Conservation (phyloP, 2,329 filamentous ascomycete genomes). For the Cryphonectria japonica region DNA sequence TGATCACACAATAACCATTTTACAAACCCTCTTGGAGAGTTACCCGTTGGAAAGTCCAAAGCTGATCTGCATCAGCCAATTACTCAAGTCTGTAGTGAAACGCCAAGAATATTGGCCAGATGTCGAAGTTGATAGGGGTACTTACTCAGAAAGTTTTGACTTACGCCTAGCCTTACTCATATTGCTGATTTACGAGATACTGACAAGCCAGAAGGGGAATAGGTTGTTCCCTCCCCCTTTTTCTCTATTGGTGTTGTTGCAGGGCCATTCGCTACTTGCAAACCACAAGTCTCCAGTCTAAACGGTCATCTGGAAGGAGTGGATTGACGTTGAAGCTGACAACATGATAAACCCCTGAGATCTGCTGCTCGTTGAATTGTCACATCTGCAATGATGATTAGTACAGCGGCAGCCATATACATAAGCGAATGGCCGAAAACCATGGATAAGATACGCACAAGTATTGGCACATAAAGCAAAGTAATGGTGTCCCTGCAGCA, state of each 20-base stretch:
- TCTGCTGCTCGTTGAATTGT: not conserved
- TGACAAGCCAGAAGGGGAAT: not conserved
- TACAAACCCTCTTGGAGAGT: not conserved
- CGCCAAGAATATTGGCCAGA: not conserved
- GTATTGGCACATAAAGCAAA: not conserved
- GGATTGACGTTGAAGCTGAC: not conserved
- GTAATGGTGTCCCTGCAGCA: not conserved
- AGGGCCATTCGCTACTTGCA: not conserved
- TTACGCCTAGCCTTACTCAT: not conserved
- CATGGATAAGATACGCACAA: not conserved
- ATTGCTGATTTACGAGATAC: not conserved
- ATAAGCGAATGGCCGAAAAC: not conserved
- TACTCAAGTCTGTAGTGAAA: not conserved
- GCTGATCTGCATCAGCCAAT: not conserved
- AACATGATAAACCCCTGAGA: not conserved
- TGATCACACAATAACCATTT: not conserved
- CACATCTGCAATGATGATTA: not conserved
- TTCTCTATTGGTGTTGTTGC: not conserved
- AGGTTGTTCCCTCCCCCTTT: not conserved
- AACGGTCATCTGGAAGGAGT: not conserved
- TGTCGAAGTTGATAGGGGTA: not conserved
- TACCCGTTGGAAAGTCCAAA: not conserved
- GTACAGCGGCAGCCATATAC: not conserved
- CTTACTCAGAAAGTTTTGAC: not conserved
- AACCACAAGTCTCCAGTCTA: not conserved